A percentile compares a stretch with the other conserved stretches of the same genome.
These are phyloP conservation scores for Kitagawia praeruptora DNA, from an alignment of 129 eudicot species.

Conservation along the genomic window DNA sequence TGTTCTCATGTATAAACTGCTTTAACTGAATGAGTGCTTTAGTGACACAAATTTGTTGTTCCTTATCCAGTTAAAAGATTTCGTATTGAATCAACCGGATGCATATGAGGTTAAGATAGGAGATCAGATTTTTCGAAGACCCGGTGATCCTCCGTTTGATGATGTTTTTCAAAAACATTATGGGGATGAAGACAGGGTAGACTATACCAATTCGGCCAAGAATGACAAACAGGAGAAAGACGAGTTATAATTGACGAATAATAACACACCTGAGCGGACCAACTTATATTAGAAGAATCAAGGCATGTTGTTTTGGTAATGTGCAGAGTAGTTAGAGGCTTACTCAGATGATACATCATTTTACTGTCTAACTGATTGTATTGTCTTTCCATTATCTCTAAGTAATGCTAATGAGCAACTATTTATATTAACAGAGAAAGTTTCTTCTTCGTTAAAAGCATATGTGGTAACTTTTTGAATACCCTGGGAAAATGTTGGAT, in stretches of 20 bases:
- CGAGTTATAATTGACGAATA: slow-evolving; percentile 29
- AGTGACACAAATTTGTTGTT: not conserved
- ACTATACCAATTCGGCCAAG: slow-evolving; percentile 16
- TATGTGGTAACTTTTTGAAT: not conserved
- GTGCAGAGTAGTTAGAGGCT: not conserved
- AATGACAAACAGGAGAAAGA: slow-evolving; percentile 32
- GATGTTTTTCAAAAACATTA: slow-evolving; percentile 50
- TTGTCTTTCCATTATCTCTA: not conserved
- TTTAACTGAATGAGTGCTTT: not conserved
- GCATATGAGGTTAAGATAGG: slow-evolving; percentile 94
- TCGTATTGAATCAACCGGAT: slow-evolving; percentile 65
- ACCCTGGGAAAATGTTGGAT: not conserved
- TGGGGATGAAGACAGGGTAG: slow-evolving; percentile 23
- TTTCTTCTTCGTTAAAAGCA: no score
- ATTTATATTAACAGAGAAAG: not conserved
- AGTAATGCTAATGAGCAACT: not conserved
- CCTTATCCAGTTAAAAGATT: slow-evolving; percentile 57
- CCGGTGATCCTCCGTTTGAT: slow-evolving; percentile 82
- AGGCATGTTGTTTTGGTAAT: not conserved
- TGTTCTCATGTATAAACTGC: not conserved
- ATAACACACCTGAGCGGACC: not conserved
- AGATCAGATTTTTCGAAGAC: slow-evolving; percentile 64
- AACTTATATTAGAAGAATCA: not conserved
- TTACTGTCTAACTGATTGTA: not conserved
- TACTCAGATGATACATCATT: not conserved